These are phyloP conservation scores for Penicillium sp. DNA, from an alignment of 2,329 filamentous ascomycete genomes.

Conservation along the genomic window DNA sequence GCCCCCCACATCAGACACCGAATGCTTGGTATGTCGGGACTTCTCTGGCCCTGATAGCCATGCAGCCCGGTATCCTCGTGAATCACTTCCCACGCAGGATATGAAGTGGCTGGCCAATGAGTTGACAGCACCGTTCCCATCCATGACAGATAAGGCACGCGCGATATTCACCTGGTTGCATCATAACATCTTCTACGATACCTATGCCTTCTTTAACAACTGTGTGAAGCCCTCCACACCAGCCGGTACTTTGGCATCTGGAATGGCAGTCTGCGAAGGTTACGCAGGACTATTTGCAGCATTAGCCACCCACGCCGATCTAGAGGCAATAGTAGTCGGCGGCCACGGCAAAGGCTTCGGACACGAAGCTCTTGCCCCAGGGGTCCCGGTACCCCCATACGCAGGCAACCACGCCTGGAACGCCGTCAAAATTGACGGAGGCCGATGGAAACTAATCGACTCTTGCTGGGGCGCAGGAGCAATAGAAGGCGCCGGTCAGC, in stretches of 20 bases:
- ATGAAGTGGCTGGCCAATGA: slow-evolving; percentile 73
- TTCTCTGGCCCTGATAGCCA: slow-evolving; percentile 79
- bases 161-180: slow-evolving; percentile 95
- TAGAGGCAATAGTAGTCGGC: slow-evolving; percentile 71
- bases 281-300: slow-evolving; percentile 81
- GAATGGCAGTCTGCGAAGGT: slow-evolving; percentile 86
- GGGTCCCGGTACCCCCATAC: slow-evolving; percentile 64
- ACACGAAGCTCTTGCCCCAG: slow-evolving; percentile 61
- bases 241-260: slow-evolving; percentile 70
- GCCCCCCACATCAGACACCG: slow-evolving; percentile 22
- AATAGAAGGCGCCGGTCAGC: slow-evolving; percentile 53
- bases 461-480: slow-evolving; percentile 88
- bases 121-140: slow-evolving; percentile 76
- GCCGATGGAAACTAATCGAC: slow-evolving; percentile 88
- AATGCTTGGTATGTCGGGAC: slow-evolving; percentile 82
- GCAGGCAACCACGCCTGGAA: slow-evolving; percentile 84
- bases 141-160: slow-evolving; percentile 83
- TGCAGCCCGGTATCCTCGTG: slow-evolving; percentile 72
- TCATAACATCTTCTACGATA: slow-evolving; percentile 87
- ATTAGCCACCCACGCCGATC: slow-evolving; percentile 73
- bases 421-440: slow-evolving; percentile 80
- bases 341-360: slow-evolving; percentile 89
- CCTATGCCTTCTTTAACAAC: slow-evolving; percentile 72
- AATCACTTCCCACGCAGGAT: slow-evolving; percentile 67
- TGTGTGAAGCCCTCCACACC: slow-evolving; percentile 67